Evolutionary conservation across 768 basidiomycete species (phyloP), one percentile per base, ranked within the genome.

Genomic region (Psilocybe cubensis): DNA sequence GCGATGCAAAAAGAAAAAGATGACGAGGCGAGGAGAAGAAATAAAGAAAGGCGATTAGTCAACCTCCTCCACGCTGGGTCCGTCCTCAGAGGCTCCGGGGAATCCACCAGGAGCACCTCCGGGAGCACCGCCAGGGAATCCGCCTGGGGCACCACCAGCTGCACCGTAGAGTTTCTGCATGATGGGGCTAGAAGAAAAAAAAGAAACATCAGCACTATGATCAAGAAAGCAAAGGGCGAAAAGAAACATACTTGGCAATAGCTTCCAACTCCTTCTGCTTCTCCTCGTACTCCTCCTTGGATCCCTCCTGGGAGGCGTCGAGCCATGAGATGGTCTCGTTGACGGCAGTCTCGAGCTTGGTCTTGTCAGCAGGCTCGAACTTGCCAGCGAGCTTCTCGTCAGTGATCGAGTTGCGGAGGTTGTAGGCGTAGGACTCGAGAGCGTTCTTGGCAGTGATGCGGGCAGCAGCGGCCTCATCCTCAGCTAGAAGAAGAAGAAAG

Each of bases 391-490:
- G 85, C 73, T 94, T 88, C 70, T 93, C 92, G 71, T 94, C 92
- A 56, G 71, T 82, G 57, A 96, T 72, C 20, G 94, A 90, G 80
- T 96, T 92, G 64, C 94, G 91, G 55, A 98, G 87, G 78, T 94
- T 96, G 86, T 96, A 98, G 5, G 94, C 72, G 72, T 96, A 98
- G 0, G 93, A 94, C 76, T 98, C 96, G 68, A 98, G 84, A 43
- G 79, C 86, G 76, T 98, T 98, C 88, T 96, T 96, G 65, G 94
- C 67, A 35, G 81, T 68, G 72, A 95, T 94, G 56, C 93, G 91
- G 50, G 87, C 78, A 57, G 91, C 87, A 38, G 92, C 92, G 24
- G 84, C 92, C 68, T 93, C 92, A 65, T 94, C 92, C 83, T 94
- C 92, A 61, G 86, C 88, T 58, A 58, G 31, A 53, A 42, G 11